Base-by-base conservation (phyloP, 331 rosid species). In the Quercus tomentella region DNA sequence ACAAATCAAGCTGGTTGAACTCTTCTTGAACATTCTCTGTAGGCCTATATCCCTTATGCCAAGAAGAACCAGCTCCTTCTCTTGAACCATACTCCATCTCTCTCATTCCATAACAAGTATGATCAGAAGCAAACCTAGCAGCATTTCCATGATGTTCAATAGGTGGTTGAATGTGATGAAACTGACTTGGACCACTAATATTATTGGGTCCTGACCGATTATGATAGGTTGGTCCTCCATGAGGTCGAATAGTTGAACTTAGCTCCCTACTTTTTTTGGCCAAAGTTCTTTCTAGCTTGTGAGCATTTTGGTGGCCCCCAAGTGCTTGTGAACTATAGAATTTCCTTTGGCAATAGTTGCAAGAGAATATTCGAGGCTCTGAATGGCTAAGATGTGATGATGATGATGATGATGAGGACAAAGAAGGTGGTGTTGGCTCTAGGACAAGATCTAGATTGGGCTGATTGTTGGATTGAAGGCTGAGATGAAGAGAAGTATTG, bases 301-400 rank as follows among this genome's bases (percentile, higher is more conserved):
- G 99, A 54, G 99, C 99, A 80, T 95, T 95, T 68, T 95, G 99
- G 79, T 95, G 99, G 0, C 99, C 99, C 2, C 99, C 99, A 4
- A 95, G 86, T 0, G 98, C 99, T 72, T 95, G 99, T 1, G 98
- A 95, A 55, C 98, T 95, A 70, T 91, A 91, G 41, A 95, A 95
- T 79, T 93, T 90, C 56, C 98, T 90, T 82, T 93, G 92, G 87
- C 99, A 95, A 41, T 95, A 95, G 84, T 95, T 93, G 91, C 99
- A 95, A 16, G 99, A 90, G 79, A 91, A 95, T 26, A 90, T 54
- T 18, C 97, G 75, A 0, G 87, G 89, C 66, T 92, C 92, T 0
- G 79, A 35, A 10, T 85, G 65, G 74, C 80, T 77, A 6, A 65
- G 7, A 18, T 90, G 49, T 2, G 49, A 41, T 41, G 49, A 41